phyloP scores from a whole-genome alignment of 1,284 basidiomycete species.

The Microbotryum scabiosae region DNA sequence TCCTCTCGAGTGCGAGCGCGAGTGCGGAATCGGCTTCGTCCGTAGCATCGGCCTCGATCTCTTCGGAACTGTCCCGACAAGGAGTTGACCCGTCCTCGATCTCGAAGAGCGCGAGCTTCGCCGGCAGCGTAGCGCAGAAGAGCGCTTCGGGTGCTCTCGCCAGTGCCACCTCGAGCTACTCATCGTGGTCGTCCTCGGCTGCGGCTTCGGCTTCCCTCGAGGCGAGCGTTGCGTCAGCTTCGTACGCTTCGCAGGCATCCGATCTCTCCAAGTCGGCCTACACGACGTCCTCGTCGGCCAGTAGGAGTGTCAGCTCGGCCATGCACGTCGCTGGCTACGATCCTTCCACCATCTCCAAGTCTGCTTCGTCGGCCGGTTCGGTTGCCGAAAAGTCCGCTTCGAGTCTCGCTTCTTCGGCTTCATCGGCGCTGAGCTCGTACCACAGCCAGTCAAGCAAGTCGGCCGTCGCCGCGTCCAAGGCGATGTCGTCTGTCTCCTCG shows the following conservation, averaged over 20 bases:
- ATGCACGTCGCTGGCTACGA: slow-evolving; percentile 3
- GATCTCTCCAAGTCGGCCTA: slow-evolving; percentile 22
- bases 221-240: slow-evolving; percentile 12
- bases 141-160: not conserved
- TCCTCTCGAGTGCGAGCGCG: not conserved
- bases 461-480: not conserved
- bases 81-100: slow-evolving; percentile 19
- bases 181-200: slow-evolving; percentile 21
- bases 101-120: slow-evolving; percentile 12
- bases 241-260: slow-evolving; percentile 9
- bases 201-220: slow-evolving; percentile 20
- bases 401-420: not conserved
- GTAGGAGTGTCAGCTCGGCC: slow-evolving; percentile 9
- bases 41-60: slow-evolving; percentile 18
- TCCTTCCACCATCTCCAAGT: slow-evolving; percentile 7
- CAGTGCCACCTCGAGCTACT: not conserved
- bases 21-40: slow-evolving; percentile 13
- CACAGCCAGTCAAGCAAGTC: not conserved
- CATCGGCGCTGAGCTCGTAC: not conserved
- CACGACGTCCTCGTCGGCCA: slow-evolving; percentile 15
- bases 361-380: slow-evolving; percentile 9
- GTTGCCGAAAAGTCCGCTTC: slow-evolving; percentile 7
- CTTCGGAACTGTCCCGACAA: slow-evolving; percentile 9
- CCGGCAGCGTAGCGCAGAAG: slow-evolving; percentile 12
- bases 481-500: not conserved